These are phyloP conservation scores for Phytophthora pinifolia DNA, from an alignment of 352 stramenopile species.

Conservation along the genomic window DNA sequence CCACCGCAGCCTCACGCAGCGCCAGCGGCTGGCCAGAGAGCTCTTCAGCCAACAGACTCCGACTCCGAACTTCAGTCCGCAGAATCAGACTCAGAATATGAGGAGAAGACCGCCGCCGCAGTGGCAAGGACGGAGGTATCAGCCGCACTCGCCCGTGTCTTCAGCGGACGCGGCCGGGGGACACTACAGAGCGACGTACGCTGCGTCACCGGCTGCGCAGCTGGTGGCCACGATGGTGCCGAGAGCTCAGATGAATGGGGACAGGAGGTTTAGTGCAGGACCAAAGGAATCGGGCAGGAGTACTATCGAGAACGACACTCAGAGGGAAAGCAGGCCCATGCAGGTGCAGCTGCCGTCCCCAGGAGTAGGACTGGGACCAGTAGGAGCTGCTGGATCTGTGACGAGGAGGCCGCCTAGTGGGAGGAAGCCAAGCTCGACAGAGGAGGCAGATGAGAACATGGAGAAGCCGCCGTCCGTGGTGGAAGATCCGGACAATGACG, in stretches of 20 bases:
- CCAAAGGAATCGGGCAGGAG: no score
- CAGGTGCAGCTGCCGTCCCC: no score
- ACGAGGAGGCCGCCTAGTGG: no score
- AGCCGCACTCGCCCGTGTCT: neutral
- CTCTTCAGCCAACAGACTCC: conserved; percentile 9
- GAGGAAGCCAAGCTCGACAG: no score
- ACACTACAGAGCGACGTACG: neutral
- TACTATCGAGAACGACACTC: no score
- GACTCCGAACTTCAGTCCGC: no score
- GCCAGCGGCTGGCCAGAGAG: conserved; percentile 15
- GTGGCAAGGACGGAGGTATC: neutral
- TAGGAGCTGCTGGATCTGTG: no score
- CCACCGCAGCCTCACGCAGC: conserved; percentile 23
- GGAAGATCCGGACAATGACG: conserved; percentile 13
- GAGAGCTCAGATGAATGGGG: neutral
- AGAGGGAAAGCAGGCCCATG: no score
- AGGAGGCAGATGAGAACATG: neutral
- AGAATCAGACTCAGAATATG: no score
- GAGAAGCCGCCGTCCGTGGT: conserved; percentile 6
- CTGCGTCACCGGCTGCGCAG: neutral
- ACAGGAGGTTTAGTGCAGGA: no score
- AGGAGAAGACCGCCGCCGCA: no score
- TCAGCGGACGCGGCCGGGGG: neutral
- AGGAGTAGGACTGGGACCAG: no score
- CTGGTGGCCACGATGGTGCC: neutral